Evolutionary conservation across 2,329 filamentous ascomycete species (phyloP).

Genomic region (Pyricularia sp.): DNA sequence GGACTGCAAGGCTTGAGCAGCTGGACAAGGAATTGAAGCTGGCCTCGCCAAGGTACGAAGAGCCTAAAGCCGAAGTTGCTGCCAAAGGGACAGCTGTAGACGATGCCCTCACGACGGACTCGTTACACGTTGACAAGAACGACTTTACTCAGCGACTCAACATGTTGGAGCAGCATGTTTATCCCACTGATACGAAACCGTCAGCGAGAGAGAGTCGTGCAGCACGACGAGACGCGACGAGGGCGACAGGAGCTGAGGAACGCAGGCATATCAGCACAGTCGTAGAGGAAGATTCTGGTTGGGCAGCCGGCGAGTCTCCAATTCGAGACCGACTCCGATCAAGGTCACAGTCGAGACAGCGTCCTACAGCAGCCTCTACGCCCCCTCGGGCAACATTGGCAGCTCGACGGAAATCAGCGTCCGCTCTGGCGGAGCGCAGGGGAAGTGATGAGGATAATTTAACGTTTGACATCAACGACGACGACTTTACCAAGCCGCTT

Average conservation of each 20-base stretch:
- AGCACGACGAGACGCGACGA: not conserved
- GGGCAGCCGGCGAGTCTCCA: not conserved
- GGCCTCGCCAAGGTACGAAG: not conserved
- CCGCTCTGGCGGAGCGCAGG: not conserved
- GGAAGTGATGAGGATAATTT: not conserved
- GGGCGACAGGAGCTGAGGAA: not conserved
- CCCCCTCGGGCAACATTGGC: not conserved
- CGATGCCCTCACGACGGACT: not conserved
- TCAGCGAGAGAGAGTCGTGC: not conserved
- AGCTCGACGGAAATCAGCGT: not conserved
- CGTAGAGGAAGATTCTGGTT: not conserved
- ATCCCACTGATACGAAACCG: not conserved
- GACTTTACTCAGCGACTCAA: constrained; percentile 10
- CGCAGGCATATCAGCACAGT: not conserved
- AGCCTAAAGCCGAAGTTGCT: not conserved
- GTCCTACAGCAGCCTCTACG: not conserved
- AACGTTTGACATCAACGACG: not conserved
- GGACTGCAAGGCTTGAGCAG: not conserved
- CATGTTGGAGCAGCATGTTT: not conserved
- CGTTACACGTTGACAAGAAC: constrained; percentile 12
- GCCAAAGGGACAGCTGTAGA: not conserved
- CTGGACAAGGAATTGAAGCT: not conserved
- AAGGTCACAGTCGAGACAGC: not conserved
- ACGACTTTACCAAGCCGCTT: constrained; percentile 1
- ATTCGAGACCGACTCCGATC: not conserved